These are phyloP conservation scores for Trichopus zeylanicus DNA, from an alignment of 116 monocot species.

Conservation along the genomic window DNA sequence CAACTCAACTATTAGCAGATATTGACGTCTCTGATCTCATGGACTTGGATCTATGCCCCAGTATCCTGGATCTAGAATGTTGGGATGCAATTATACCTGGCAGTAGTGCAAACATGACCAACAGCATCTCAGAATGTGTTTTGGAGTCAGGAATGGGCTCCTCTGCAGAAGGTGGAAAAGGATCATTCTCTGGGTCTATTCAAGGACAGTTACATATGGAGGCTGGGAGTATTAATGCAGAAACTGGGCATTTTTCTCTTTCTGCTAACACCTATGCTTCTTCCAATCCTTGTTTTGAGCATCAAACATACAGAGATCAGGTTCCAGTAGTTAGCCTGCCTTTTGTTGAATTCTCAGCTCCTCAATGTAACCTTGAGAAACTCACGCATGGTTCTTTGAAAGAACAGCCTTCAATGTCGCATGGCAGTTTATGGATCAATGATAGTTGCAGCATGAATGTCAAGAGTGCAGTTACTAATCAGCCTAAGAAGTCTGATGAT, in stretches of 20 bases:
- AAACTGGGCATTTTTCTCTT: slow-evolving; percentile 19
- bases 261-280: background rate
- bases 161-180: slow-evolving; percentile 8
- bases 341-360: slow-evolving; percentile 6
- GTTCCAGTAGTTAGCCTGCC: slow-evolving; percentile 3
- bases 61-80: slow-evolving; percentile 11
- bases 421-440: slow-evolving; percentile 30
- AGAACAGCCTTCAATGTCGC: slow-evolving; percentile 11
- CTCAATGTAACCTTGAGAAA: slow-evolving; percentile 11
- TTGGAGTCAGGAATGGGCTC: slow-evolving; percentile 22
- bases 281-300: slow-evolving; percentile 4
- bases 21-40: slow-evolving; percentile 57
- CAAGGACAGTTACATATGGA: slow-evolving; percentile 37
- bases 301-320: slow-evolving; percentile 17
- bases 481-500: slow-evolving; percentile 40
- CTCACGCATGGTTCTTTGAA: slow-evolving; percentile 16
- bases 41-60: slow-evolving; percentile 41
- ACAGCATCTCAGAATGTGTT: slow-evolving; percentile 15
- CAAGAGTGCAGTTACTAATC: slow-evolving; percentile 18
- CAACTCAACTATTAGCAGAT: slow-evolving; percentile 17
- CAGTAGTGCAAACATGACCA: slow-evolving; percentile 20
- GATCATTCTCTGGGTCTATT: slow-evolving; percentile 28
- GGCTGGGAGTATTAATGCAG: slow-evolving; percentile 25
- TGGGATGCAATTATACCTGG: slow-evolving; percentile 47
- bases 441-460: slow-evolving; percentile 51